phyloP scores from a whole-genome alignment of 306 rosid genomes.

The Datisca glomerata region DNA sequence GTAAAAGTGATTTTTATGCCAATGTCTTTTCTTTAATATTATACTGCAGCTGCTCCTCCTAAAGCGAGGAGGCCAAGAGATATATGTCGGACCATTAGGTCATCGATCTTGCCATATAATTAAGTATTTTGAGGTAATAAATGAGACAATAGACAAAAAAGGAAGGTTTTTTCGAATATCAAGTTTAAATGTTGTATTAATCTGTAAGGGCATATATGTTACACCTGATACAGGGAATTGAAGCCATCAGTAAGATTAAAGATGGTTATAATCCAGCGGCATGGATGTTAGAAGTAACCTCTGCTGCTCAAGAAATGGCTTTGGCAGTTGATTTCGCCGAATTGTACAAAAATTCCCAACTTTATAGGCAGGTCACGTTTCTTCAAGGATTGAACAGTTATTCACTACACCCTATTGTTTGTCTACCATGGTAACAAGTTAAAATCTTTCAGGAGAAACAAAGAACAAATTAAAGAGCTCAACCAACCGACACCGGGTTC shows the following conservation, averaged over 20 bases:
- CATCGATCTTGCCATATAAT: slow-evolving; percentile 23
- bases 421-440: no score
- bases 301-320: slow-evolving; percentile 20
- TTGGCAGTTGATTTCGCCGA: slow-evolving; percentile 22
- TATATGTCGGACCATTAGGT: slow-evolving; percentile 37
- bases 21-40: background rate
- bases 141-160: no score
- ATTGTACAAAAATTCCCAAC: slow-evolving; percentile 20
- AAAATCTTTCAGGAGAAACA: slow-evolving; percentile 39
- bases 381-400: no score
- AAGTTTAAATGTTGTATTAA: no score
- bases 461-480: slow-evolving; percentile 35
- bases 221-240: slow-evolving; percentile 20
- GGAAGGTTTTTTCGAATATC: no score
- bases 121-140: slow-evolving; percentile 29
- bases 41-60: slow-evolving; percentile 27
- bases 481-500: slow-evolving; percentile 41
- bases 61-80: slow-evolving; percentile 36
- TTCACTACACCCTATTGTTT: no score
- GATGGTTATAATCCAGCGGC: slow-evolving; percentile 35
- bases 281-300: slow-evolving; percentile 42
- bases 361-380: slow-evolving; percentile 22
- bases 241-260: slow-evolving; percentile 20
- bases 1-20: background rate
- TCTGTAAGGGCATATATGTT: no score